Evolutionary conservation across 116 monocot species (phyloP).

Genomic region (Papilionanthe hybrid): DNA sequence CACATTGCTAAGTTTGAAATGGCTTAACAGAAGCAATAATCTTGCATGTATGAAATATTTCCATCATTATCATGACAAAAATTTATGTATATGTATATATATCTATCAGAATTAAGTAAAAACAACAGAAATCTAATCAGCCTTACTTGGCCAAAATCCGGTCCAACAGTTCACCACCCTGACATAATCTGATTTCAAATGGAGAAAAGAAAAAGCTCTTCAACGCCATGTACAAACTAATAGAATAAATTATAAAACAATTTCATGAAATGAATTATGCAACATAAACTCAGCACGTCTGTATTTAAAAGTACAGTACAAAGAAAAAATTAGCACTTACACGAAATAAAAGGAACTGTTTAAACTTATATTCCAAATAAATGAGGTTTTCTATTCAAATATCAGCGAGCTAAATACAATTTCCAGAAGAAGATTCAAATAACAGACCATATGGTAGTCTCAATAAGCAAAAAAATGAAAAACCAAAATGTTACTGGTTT

Average conservation of each 20-base stretch:
- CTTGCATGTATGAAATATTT: too few relatives aligned
- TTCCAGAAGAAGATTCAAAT: not conserved
- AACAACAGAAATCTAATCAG: conserved; percentile 4
- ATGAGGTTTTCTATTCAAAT: not conserved
- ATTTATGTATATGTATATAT: too few relatives aligned
- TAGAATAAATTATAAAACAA: not conserved
- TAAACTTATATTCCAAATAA: not conserved
- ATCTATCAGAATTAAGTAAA: not conserved
- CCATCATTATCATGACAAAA: too few relatives aligned
- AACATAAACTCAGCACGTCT: not conserved
- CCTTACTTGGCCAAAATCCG: conserved; percentile 88
- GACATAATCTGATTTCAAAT: conserved; percentile 61
- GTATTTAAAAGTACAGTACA: not conserved
- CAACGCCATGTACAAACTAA: not conserved
- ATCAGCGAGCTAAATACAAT: not conserved
- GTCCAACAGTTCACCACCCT: conserved; percentile 93
- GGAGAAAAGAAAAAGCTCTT: not conserved
- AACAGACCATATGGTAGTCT: not conserved
- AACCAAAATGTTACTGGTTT: not conserved
- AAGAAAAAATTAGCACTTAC: too few relatives aligned
- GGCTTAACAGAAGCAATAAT: not conserved
- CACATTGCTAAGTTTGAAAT: not conserved
- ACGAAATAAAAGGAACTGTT: too few relatives aligned
- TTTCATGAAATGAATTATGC: not conserved
- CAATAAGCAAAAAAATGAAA: not conserved